A percentile compares a stretch with the other conserved stretches of the same genome.
These are phyloP conservation scores for Piromyces finnis DNA, from an alignment of 192 early-diverging fungal species.

Conservation along the genomic window DNA sequence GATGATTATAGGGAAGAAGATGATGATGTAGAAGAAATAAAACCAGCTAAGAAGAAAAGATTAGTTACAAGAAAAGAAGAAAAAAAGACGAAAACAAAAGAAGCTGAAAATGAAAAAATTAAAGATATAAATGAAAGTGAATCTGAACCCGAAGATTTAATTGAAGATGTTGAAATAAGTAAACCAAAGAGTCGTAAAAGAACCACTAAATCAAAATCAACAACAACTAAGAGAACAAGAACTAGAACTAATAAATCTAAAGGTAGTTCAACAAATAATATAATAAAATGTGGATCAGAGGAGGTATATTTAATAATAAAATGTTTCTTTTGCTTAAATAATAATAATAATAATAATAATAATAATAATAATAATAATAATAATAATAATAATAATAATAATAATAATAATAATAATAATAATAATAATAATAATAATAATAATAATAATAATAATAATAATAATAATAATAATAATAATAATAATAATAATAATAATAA, in stretches of 20 bases:
- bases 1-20: neutral
- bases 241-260: neutral
- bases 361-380: no score
- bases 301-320: no score
- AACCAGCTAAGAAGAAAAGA: neutral
- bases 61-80: neutral
- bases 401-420: no score
- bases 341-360: no score
- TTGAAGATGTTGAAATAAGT: neutral
- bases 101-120: neutral
- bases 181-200: neutral
- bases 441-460: no score
- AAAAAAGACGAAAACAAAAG: neutral
- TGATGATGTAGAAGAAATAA: neutral
- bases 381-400: no score
- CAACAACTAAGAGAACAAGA: neutral
- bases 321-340: no score
- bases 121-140: neutral
- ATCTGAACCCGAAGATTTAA: neutral
- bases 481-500: no score
- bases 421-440: no score
- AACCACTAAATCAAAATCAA: neutral
- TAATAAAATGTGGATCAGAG: neutral
- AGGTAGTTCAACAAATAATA: neutral
- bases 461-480: no score